A percentile compares a stretch with the other conserved stretches of the same genome.
phyloP scores from a whole-genome alignment of 768 basidiomycete genomes.

The Leccinum variicolor region DNA sequence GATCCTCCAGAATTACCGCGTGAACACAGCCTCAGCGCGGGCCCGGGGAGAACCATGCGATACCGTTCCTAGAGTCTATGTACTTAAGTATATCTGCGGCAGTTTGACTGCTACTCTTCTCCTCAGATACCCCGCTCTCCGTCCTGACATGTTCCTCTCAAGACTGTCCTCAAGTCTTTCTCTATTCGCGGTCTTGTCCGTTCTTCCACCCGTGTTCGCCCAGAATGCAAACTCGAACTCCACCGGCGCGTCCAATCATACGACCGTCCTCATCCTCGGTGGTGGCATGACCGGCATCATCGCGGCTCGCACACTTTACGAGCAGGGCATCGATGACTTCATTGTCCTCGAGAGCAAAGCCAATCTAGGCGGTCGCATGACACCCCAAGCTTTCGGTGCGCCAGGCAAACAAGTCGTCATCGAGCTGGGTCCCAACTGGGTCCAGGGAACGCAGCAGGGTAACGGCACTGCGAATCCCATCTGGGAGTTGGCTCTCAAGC shows the following conservation, averaged over 20 bases:
- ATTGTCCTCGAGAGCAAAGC: conserved; percentile 56
- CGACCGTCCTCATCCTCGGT: conserved; percentile 55
- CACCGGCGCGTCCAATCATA: conserved; percentile 7
- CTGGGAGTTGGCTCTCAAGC: conserved; percentile 52
- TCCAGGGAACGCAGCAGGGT: conserved; percentile 50
- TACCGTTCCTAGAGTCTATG: neutral
- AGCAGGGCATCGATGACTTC: conserved; percentile 52
- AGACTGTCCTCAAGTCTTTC: neutral
- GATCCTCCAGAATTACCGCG: neutral
- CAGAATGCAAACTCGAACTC: conserved; percentile 1
- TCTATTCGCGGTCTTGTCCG: conserved; percentile 4
- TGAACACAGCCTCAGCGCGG: neutral
- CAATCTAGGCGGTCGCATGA: conserved; percentile 65
- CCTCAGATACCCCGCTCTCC: neutral
- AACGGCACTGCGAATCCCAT: conserved; percentile 59
- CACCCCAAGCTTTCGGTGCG: conserved; percentile 41
- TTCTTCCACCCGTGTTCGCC: neutral
- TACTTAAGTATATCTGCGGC: neutral
- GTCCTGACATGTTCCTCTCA: conserved; percentile 11
- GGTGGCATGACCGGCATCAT: conserved; percentile 66
- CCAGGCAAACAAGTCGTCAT: conserved; percentile 38
- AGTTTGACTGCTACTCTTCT: neutral
- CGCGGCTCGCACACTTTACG: conserved; percentile 57
- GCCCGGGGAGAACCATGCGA: neutral
- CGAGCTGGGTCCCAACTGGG: conserved; percentile 62